Percentiles rank a stretch among this genome's conserved stretches.
These are phyloP conservation scores for Chlamydomonas schloesseri DNA, from an alignment of 139 green algal species.

Conservation along the genomic window DNA sequence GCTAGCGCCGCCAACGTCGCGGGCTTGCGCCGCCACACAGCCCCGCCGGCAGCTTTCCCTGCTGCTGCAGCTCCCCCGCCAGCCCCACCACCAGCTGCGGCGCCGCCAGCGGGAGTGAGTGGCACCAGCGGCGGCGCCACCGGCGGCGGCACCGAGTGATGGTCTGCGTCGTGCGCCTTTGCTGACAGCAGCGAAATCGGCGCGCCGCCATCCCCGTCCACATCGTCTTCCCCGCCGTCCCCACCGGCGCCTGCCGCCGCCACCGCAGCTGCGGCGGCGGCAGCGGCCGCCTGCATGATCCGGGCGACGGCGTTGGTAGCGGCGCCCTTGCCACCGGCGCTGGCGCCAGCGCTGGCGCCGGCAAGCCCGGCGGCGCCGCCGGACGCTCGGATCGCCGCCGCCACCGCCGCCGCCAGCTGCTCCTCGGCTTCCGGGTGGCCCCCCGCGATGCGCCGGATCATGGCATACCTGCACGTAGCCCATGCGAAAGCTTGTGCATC, in stretches of 20 bases:
- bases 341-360: no score
- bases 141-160: no score
- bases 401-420: slow-evolving; percentile 15
- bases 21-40: slow-evolving; percentile 14
- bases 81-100: not conserved
- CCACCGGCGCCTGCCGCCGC: no score
- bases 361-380: not conserved
- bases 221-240: no score
- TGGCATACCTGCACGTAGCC: slow-evolving; percentile 22
- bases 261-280: no score
- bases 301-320: no score
- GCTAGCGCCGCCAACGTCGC: slow-evolving; percentile 16
- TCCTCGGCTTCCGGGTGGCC: slow-evolving; percentile 25
- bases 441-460: not conserved
- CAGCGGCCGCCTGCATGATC: no score
- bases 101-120: not conserved
- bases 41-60: not conserved
- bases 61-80: not conserved
- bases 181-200: no score
- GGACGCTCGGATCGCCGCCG: not conserved
- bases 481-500: not conserved
- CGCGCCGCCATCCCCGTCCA: no score
- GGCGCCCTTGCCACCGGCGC: no score
- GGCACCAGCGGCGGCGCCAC: not conserved
- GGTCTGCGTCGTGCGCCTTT: no score